Percentiles rank a stretch among this genome's conserved stretches.
These are phyloP conservation scores for Ceratocystis variospora DNA, from an alignment of 2,329 filamentous ascomycete genomes.

Conservation along the genomic window DNA sequence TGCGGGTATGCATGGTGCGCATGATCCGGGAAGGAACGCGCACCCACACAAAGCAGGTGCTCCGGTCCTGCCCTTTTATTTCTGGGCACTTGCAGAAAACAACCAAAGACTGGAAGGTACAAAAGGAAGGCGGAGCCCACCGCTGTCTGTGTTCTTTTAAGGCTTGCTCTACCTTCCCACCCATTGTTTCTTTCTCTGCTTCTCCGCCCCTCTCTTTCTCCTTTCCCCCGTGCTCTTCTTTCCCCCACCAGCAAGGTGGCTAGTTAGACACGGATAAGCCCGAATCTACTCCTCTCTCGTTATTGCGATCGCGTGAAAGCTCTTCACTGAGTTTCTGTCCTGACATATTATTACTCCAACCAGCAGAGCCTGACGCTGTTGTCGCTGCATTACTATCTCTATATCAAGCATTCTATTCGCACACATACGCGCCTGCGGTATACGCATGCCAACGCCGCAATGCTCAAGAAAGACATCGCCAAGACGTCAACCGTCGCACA, in stretches of 20 bases:
- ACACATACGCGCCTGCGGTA: background rate
- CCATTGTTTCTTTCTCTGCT: background rate
- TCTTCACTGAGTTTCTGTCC: background rate
- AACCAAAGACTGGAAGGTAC: background rate
- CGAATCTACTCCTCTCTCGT: background rate
- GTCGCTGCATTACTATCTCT: background rate
- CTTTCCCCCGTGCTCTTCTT: background rate
- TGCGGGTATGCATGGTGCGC: slow-evolving; percentile 4
- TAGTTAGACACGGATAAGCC: no score
- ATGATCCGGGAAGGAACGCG: slow-evolving; percentile 6
- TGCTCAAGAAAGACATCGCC: slow-evolving; percentile 1
- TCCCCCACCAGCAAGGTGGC: background rate
- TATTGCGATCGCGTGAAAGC: background rate
- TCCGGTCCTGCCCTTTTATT: background rate
- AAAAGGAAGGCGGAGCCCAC: slow-evolving; percentile 6
- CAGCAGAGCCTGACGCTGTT: background rate
- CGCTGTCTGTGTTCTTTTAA: background rate
- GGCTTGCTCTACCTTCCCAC: no score
- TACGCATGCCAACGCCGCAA: background rate
- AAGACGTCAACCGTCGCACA: slow-evolving; percentile 5
- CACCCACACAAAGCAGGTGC: background rate
- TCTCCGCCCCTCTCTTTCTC: background rate
- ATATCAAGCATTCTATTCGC: background rate
- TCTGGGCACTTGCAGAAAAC: background rate
- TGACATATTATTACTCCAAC: background rate